A percentile compares a stretch with the other conserved stretches of the same genome.
Conservation (phyloP, 345 rosid species). For the Turnera subulata region DNA sequence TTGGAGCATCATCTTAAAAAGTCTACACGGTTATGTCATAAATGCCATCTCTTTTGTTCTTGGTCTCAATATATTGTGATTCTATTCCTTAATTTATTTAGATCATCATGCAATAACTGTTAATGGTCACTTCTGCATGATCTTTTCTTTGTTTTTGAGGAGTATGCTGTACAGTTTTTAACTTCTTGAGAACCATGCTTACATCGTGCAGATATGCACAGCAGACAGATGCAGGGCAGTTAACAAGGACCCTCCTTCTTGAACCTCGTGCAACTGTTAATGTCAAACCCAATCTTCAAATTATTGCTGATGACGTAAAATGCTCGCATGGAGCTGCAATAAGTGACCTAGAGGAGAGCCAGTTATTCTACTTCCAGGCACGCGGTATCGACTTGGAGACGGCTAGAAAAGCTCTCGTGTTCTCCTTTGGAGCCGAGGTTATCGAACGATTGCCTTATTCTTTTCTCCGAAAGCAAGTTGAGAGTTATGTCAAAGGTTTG, state of each 20-base stretch:
- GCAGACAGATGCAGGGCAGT: conserved; percentile 87
- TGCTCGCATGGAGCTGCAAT: conserved; percentile 98
- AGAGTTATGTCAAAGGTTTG: conserved; percentile 52
- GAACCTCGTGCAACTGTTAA: conserved; percentile 87
- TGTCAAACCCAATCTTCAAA: conserved; percentile 91
- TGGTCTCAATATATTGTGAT: too few relatives aligned
- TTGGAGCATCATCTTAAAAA: too few relatives aligned
- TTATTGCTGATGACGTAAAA: conserved; percentile 81
- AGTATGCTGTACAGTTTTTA: too few relatives aligned
- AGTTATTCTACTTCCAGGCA: conserved; percentile 83
- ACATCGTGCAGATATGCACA: conserved; percentile 63
- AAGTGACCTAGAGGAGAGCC: conserved; percentile 83
- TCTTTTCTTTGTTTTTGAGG: too few relatives aligned
- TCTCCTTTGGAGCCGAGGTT: conserved; percentile 82
- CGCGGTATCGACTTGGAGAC: conserved; percentile 73
- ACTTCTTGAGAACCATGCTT: too few relatives aligned
- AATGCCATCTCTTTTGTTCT: too few relatives aligned
- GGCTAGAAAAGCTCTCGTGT: conserved; percentile 76
- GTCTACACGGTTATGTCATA: too few relatives aligned
- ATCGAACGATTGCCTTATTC: conserved; percentile 49
- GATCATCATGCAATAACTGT: background rate
- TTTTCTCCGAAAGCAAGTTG: conserved; percentile 43
- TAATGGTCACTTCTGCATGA: background rate
- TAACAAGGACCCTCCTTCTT: conserved; percentile 76
- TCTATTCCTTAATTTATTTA: too few relatives aligned